A percentile compares a stretch with the other conserved stretches of the same genome.
phyloP scores from a whole-genome alignment of 2,329 filamentous ascomycete species.

The Leptosphaerulina australis region DNA sequence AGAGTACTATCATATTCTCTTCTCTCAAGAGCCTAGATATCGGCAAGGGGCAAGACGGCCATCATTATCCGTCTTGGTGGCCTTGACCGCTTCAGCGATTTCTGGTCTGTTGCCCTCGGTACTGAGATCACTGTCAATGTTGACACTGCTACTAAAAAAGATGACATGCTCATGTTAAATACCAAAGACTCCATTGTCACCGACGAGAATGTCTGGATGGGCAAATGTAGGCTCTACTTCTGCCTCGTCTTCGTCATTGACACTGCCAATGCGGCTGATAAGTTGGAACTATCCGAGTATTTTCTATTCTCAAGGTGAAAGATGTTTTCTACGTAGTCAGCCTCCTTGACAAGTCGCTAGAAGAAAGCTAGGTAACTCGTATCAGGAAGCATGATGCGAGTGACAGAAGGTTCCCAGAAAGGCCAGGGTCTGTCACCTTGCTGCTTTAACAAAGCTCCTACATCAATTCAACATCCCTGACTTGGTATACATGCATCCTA shows the following conservation, averaged over 20 bases:
- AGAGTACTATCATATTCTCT: constrained; percentile 79
- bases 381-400: too few species aligned
- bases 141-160: constrained; percentile 64
- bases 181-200: constrained; percentile 66
- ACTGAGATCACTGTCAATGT: constrained; percentile 68
- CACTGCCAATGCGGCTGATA: constrained; percentile 71
- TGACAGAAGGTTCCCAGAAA: too few species aligned
- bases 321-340: constrained; percentile 81
- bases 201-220: constrained; percentile 63
- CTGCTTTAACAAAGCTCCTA: too few species aligned
- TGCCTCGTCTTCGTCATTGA: constrained; percentile 79
- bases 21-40: constrained; percentile 77
- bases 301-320: constrained; percentile 78
- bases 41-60: constrained; percentile 79
- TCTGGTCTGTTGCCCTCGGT: constrained; percentile 60
- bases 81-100: constrained; percentile 58
- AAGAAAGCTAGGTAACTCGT: too few species aligned
- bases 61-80: constrained; percentile 71
- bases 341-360: constrained; percentile 77
- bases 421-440: too few species aligned
- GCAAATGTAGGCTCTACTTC: constrained; percentile 65
- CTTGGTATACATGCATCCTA: too few species aligned
- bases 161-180: constrained; percentile 64
- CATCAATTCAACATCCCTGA: too few species aligned
- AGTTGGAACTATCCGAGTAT: constrained; percentile 74